phyloP scores from a whole-genome alignment of 2,329 filamentous ascomycete genomes.

The Lachnellula occidentalis region DNA sequence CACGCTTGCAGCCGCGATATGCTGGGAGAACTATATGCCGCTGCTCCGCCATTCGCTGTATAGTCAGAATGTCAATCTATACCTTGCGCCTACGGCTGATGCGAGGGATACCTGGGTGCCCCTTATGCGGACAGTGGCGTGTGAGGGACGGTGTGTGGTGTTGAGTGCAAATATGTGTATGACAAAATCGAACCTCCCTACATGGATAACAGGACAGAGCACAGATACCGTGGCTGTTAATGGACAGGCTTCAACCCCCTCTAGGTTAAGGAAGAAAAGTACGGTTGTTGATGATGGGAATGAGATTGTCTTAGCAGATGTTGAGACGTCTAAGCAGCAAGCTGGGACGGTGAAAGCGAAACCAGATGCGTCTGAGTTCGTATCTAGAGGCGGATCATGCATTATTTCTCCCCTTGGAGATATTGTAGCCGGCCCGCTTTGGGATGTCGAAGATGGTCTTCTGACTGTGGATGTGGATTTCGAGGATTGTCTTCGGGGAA shows the following conservation, averaged over 20 bases:
- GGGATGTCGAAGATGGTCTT: slow-evolving; percentile 66
- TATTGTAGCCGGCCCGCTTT: slow-evolving; percentile 74
- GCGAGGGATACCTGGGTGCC: slow-evolving; percentile 74
- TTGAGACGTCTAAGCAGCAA: background rate
- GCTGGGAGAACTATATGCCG: slow-evolving; percentile 98
- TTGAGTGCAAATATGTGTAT: slow-evolving; percentile 82
- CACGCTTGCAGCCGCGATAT: slow-evolving; percentile 81
- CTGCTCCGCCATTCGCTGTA: slow-evolving; percentile 79
- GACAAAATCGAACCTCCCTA: slow-evolving; percentile 49
- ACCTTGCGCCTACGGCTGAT: slow-evolving; percentile 87
- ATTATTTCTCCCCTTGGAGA: slow-evolving; percentile 77
- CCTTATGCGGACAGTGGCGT: slow-evolving; percentile 75
- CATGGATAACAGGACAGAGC: slow-evolving; percentile 44
- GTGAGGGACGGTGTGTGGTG: slow-evolving; percentile 81
- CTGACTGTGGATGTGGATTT: slow-evolving; percentile 76
- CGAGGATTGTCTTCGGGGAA: slow-evolving; percentile 77
- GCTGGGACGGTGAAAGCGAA: slow-evolving; percentile 16
- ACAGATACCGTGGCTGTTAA: slow-evolving; percentile 1
- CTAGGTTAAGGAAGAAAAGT: slow-evolving; percentile 14
- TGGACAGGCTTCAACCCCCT: background rate
- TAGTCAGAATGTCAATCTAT: slow-evolving; percentile 85
- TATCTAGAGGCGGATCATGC: slow-evolving; percentile 73
- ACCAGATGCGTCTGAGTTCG: slow-evolving; percentile 17
- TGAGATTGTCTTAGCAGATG: slow-evolving; percentile 43
- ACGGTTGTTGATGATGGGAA: slow-evolving; percentile 42